phyloP scores from a whole-genome alignment of 116 monocot genomes.

The Dioscorea cayenensis region DNA sequence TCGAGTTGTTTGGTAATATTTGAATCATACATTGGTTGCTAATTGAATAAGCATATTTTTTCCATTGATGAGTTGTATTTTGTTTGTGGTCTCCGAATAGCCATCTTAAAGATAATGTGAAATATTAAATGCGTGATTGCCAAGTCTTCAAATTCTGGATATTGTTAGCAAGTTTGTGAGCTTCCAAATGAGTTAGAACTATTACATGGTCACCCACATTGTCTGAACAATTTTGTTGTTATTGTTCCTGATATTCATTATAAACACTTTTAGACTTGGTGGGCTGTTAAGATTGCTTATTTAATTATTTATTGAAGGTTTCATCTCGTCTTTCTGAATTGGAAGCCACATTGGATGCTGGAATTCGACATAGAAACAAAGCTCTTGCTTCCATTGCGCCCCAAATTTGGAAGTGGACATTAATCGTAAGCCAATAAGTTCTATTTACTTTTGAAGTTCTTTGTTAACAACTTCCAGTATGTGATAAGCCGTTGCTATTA shows the following conservation, averaged over 20 bases:
- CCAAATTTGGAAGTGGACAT: conserved; percentile 69
- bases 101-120: too few relatives aligned
- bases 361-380: conserved; percentile 83
- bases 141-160: too few relatives aligned
- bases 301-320: conserved; percentile 12
- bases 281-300: background rate
- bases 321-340: conserved; percentile 77
- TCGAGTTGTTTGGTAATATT: background rate
- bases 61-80: too few relatives aligned
- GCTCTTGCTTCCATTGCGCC: conserved; percentile 75
- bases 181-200: too few relatives aligned
- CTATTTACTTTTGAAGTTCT: background rate
- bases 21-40: background rate
- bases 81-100: too few relatives aligned
- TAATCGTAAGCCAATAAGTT: conserved; percentile 47
- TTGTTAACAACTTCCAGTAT: background rate
- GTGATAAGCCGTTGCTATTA: background rate
- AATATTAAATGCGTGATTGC: too few relatives aligned
- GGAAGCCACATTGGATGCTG: conserved; percentile 92
- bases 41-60: background rate
- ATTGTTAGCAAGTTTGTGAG: too few relatives aligned
- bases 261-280: background rate
- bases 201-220: too few relatives aligned
- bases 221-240: too few relatives aligned
- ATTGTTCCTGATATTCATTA: background rate